phyloP scores from a whole-genome alignment of 441 rosid genomes.

The Theobroma grandiflorum region DNA sequence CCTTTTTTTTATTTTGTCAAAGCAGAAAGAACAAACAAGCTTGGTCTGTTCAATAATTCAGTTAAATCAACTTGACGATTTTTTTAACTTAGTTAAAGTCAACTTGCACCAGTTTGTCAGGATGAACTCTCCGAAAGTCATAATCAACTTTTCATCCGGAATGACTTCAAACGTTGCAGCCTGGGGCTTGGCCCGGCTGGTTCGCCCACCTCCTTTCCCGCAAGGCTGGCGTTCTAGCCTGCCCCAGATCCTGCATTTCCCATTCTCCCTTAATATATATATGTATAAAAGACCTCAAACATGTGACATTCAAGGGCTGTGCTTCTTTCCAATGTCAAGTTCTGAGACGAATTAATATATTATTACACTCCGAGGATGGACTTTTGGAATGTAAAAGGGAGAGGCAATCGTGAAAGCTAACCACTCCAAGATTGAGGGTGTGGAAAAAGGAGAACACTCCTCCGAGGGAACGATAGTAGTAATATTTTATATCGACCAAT shows the following conservation, averaged over 20 bases:
- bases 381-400: neutral
- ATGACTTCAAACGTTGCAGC: neutral
- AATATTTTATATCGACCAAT: neutral
- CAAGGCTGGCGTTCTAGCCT: no score
- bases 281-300: no score
- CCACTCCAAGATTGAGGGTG: neutral
- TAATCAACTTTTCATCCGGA: neutral
- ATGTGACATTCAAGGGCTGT: neutral
- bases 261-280: no score
- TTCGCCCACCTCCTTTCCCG: no score
- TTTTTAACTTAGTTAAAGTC: neutral
- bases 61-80: neutral
- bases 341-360: neutral
- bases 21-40: neutral
- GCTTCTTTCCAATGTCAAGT: neutral
- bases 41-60: neutral
- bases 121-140: neutral
- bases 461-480: neutral
- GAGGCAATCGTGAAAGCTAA: neutral
- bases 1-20: neutral
- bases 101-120: neutral
- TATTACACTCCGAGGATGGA: neutral
- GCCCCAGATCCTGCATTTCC: no score
- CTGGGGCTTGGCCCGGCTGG: no score
- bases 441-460: neutral